These are phyloP conservation scores for Zancudomyces culisetae DNA, from an alignment of 371 early-diverging fungal genomes.

Conservation along the genomic window DNA sequence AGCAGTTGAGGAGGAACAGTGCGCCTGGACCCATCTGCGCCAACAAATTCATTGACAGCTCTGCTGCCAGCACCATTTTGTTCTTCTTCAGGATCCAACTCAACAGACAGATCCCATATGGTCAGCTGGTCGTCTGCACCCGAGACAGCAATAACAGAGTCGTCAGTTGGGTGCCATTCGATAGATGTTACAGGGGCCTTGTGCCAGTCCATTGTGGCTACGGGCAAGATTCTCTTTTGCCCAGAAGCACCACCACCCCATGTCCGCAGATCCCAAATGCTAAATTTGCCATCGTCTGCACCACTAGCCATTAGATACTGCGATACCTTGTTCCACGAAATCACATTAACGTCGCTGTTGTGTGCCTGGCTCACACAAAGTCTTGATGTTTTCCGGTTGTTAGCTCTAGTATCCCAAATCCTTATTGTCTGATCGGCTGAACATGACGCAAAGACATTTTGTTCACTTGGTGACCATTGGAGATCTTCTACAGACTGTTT, in stretches of 20 bases:
- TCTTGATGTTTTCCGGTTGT: conserved; percentile 41
- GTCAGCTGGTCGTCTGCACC: conserved; percentile 92
- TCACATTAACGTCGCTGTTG: conserved; percentile 82
- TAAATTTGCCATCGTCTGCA: conserved; percentile 78
- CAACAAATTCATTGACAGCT: conserved; percentile 25
- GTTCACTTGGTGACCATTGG: conserved; percentile 86
- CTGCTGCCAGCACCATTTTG: too few relatives aligned
- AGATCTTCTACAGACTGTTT: conserved; percentile 80
- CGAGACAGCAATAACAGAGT: conserved; percentile 75
- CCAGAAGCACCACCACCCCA: conserved; percentile 28
- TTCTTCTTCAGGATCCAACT: conserved; percentile 81
- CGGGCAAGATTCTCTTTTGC: conserved; percentile 35
- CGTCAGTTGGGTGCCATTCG: conserved; percentile 91
- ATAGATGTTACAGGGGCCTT: conserved; percentile 78
- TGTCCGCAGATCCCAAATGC: conserved; percentile 88
- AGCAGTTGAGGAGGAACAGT: conserved; percentile 87
- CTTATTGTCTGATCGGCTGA: conserved; percentile 77
- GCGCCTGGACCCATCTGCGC: conserved; percentile 31
- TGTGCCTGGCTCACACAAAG: conserved; percentile 59
- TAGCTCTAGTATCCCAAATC: conserved; percentile 82
- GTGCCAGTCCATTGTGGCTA: conserved; percentile 95
- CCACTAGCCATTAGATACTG: conserved; percentile 81
- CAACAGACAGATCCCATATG: conserved; percentile 93
- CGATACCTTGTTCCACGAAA: conserved; percentile 74
- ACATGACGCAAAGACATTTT: conserved; percentile 78